phyloP scores from a whole-genome alignment of 2,329 filamentous ascomycete genomes.

The Ophiostoma angusticollis region DNA sequence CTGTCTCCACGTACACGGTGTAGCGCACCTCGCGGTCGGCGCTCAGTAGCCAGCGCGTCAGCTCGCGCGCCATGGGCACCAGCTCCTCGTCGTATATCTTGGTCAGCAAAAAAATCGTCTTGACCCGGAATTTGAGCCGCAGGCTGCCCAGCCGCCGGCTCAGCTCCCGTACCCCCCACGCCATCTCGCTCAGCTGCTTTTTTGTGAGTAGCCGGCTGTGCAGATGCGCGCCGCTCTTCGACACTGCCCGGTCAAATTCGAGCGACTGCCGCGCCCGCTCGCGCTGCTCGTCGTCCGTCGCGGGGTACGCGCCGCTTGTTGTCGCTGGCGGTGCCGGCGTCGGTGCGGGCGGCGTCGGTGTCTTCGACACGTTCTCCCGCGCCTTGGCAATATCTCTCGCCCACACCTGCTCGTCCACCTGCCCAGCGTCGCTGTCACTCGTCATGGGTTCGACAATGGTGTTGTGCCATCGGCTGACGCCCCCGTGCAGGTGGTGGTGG shows the following conservation, averaged over 20 bases:
- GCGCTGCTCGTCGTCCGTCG: slow-evolving; percentile 33
- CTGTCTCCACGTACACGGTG: slow-evolving; percentile 72
- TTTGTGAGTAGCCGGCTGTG: slow-evolving; percentile 77
- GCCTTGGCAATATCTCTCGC: slow-evolving; percentile 32
- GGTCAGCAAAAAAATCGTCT: slow-evolving; percentile 74
- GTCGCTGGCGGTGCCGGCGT: slow-evolving; percentile 23
- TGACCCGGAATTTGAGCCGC: slow-evolving; percentile 67
- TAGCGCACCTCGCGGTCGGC: slow-evolving; percentile 55
- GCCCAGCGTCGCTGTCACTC: slow-evolving; percentile 33
- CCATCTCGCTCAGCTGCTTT: slow-evolving; percentile 92
- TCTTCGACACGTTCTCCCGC: slow-evolving; percentile 17
- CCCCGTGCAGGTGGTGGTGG: neutral
- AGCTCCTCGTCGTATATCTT: slow-evolving; percentile 82
- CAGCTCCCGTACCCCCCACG: slow-evolving; percentile 83
- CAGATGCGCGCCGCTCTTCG: slow-evolving; percentile 18
- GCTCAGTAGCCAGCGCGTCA: slow-evolving; percentile 70
- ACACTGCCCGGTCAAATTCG: neutral
- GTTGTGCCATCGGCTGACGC: slow-evolving; percentile 4
- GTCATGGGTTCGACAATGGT: slow-evolving; percentile 28
- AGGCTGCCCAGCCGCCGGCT: slow-evolving; percentile 77
- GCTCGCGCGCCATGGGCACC: slow-evolving; percentile 61
- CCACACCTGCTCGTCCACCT: slow-evolving; percentile 45
- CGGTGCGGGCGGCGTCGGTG: neutral
- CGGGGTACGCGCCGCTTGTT: slow-evolving; percentile 30
- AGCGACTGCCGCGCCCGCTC: slow-evolving; percentile 30